Evolutionary conservation across 371 early-diverging fungal genomes (phyloP), one percentile per base, ranked within the genome.

Genomic region (Syncephalastrum sp.): DNA sequence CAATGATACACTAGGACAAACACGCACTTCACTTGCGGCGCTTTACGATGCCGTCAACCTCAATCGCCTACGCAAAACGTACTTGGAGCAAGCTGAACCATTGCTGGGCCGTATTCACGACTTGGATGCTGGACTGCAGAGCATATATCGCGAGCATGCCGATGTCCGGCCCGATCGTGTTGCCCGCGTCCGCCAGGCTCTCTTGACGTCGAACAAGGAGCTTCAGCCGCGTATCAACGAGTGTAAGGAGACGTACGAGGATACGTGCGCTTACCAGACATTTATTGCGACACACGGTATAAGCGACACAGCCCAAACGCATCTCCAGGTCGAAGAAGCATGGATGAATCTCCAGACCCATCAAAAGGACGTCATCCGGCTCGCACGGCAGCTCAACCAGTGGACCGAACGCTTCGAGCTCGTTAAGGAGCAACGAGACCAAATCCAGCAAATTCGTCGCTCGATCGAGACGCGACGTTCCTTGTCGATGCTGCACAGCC

Each of bases 231-330:
- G 53, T 2, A 46, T 72, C 16, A 42, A 42, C 4, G 75, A 72
- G 5, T 70, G 73, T 25, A 59, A 69, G 53, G 79, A 75, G 17
- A 64, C 69, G 6, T 78, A 75, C 24, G 74, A 75, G n/a, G 79
- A 78, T 29, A 59, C 71, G 3, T 63, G 69, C 16, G 70, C 70
- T 12, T 73, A 75, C 19, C 67, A 69, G 43, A 60, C 58, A 25
- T 68, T 61, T 17, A 69, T 75, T 21, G 56, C 53, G 24, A 54
- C 64, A 3, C 79, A 62, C 27, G 64, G 60, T 23, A 46, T 54
- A 8, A 61, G 60, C 19, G 56, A 59, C 24, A 50, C 60, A 16
- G 50, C 65, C 23, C 27, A 44, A 3, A 47, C 65, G 3, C 74
- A 76, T 27, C 38, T 50, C 15, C 55, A 67, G 27, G 65, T 73